phyloP scores from a whole-genome alignment of 768 basidiomycete genomes.

The Tubosaeta brunneosetosa region DNA sequence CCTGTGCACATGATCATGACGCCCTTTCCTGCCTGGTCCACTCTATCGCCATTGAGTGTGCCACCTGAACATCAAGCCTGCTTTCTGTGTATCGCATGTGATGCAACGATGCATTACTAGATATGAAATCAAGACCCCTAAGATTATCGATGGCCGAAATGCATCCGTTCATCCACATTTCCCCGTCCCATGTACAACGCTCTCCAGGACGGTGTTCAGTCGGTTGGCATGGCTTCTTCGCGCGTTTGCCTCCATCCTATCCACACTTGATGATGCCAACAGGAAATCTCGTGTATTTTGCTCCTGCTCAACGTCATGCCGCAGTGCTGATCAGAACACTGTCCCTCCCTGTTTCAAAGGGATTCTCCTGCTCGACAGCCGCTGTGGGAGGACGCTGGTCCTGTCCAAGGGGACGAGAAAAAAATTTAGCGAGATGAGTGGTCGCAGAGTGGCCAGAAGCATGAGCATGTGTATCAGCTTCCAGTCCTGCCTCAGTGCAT shows the following conservation, averaged over 20 bases:
- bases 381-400: constrained; percentile 2
- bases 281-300: constrained; percentile 4
- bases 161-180: constrained; percentile 12
- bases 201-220: neutral
- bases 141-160: constrained; percentile 20
- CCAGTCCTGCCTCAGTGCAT: constrained; percentile 24
- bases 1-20: constrained; percentile 8
- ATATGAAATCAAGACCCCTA: constrained; percentile 29
- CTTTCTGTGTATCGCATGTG: constrained; percentile 13
- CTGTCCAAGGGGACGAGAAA: constrained; percentile 13
- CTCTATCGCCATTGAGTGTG: constrained; percentile 20
- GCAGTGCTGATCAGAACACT: neutral
- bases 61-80: constrained; percentile 6
- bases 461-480: constrained; percentile 20
- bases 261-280: constrained; percentile 2
- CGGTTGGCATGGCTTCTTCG: constrained; percentile 4
- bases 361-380: neutral
- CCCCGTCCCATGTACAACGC: constrained; percentile 4
- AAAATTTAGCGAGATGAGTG: constrained; percentile 23
- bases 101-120: constrained; percentile 16
- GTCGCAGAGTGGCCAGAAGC: constrained; percentile 29
- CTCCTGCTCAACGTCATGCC: constrained; percentile 1
- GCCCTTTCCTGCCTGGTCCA: constrained; percentile 8
- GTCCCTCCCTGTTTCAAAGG: constrained; percentile 22
- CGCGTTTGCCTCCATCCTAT: constrained; percentile 3